Evolutionary conservation across 2,329 filamentous ascomycete genomes (phyloP).

Genomic region (Fusarium xyrophilum): DNA sequence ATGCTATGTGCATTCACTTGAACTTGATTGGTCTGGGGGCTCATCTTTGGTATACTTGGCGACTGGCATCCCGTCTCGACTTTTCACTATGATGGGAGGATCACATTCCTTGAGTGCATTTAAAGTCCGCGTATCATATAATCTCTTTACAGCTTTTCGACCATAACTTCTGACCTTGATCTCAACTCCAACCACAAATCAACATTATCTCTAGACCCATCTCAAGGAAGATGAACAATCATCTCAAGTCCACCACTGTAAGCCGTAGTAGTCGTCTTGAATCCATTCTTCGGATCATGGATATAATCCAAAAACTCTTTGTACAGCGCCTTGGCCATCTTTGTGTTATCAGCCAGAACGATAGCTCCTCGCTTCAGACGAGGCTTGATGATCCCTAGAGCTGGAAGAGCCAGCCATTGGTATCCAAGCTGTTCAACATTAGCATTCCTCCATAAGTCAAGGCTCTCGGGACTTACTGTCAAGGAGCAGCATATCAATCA

Average conservation of each 20-base stretch:
- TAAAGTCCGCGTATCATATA: background rate
- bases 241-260: slow-evolving; percentile 46
- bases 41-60: slow-evolving; percentile 44
- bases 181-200: slow-evolving; percentile 30
- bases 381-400: slow-evolving; percentile 57
- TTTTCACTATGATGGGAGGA: background rate
- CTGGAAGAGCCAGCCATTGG: slow-evolving; percentile 60
- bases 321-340: slow-evolving; percentile 50
- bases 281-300: slow-evolving; percentile 54
- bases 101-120: background rate
- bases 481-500: slow-evolving; percentile 65
- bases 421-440: slow-evolving; percentile 58
- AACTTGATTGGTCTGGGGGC: slow-evolving; percentile 48
- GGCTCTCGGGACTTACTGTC: slow-evolving; percentile 59
- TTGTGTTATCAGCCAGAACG: slow-evolving; percentile 59
- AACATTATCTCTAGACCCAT: rapidly evolving
- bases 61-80: slow-evolving; percentile 35
- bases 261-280: slow-evolving; percentile 50
- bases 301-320: slow-evolving; percentile 57
- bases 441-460: background rate
- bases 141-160: background rate
- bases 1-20: slow-evolving; percentile 53
- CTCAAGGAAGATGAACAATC: slow-evolving; percentile 33
- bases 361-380: slow-evolving; percentile 56
- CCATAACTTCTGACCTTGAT: background rate